Conservation (phyloP, 2,329 filamentous ascomycete genomes). For the Clonostachys chloroleuca region DNA sequence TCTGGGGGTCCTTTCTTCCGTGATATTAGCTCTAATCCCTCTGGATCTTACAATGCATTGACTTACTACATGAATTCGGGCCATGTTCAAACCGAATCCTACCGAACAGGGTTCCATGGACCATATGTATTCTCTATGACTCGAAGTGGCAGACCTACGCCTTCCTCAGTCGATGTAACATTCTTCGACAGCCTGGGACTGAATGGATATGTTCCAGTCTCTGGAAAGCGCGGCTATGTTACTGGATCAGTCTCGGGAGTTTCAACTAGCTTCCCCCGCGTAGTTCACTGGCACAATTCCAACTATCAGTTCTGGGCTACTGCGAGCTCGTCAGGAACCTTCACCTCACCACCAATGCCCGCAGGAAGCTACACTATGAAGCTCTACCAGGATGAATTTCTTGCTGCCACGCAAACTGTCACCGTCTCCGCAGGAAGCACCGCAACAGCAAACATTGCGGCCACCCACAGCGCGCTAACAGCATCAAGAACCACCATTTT, state of each 20-base stretch:
- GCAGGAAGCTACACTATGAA: slow-evolving; percentile 65
- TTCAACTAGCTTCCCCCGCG: slow-evolving; percentile 42
- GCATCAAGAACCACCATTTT: slow-evolving; percentile 49
- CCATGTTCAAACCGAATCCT: slow-evolving; percentile 58
- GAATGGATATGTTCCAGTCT: slow-evolving; percentile 48
- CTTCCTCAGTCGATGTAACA: slow-evolving; percentile 42
- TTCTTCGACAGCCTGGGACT: slow-evolving; percentile 59
- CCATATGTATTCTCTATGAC: slow-evolving; percentile 61
- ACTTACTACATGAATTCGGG: slow-evolving; percentile 57
- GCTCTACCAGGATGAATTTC: slow-evolving; percentile 55
- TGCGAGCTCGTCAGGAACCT: slow-evolving; percentile 47
- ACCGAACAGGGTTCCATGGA: slow-evolving; percentile 59
- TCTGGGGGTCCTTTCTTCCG: slow-evolving; percentile 64
- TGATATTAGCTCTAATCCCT: slow-evolving; percentile 49
- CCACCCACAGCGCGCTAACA: slow-evolving; percentile 31
- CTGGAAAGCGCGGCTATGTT: slow-evolving; percentile 52
- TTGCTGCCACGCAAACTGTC: slow-evolving; percentile 43
- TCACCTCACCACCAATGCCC: slow-evolving; percentile 63
- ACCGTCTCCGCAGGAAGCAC: slow-evolving; percentile 43
- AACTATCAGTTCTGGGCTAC: slow-evolving; percentile 63
- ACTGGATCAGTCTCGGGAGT: slow-evolving; percentile 57
- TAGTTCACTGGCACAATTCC: slow-evolving; percentile 63
- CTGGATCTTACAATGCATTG: not conserved
- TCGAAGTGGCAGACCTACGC: slow-evolving; percentile 47
- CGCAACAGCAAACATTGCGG: slow-evolving; percentile 44